These are phyloP conservation scores for Colletotrichum noveboracense DNA, from an alignment of 2,329 filamentous ascomycete genomes.

Conservation along the genomic window DNA sequence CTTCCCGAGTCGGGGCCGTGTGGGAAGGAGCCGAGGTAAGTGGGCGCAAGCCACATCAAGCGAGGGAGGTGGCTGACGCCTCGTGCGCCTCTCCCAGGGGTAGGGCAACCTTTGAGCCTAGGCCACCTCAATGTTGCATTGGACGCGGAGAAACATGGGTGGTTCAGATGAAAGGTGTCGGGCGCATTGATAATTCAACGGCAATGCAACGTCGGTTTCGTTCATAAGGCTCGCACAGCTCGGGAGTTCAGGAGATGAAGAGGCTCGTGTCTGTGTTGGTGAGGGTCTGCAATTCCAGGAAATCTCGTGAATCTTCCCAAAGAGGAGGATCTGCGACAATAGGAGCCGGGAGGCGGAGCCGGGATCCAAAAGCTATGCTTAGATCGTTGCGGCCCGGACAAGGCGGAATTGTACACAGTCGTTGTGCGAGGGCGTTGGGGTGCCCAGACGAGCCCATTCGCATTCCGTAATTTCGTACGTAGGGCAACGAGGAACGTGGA, in stretches of 20 bases:
- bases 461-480: slow-evolving; percentile 6
- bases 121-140: neutral
- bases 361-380: slow-evolving; percentile 4
- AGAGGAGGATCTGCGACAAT: slow-evolving; percentile 15
- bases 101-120: neutral
- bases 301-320: slow-evolving; percentile 1
- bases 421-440: neutral
- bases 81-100: neutral
- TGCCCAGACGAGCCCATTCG: neutral
- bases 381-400: neutral
- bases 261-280: neutral
- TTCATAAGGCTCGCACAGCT: neutral
- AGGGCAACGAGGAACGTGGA: slow-evolving; percentile 8
- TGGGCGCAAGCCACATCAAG: neutral
- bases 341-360: slow-evolving; percentile 11
- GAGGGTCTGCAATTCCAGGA: slow-evolving; percentile 6
- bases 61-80: neutral
- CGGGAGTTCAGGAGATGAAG: slow-evolving; percentile 6
- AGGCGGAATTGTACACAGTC: neutral
- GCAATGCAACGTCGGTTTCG: slow-evolving; percentile 6
- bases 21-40: neutral
- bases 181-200: neutral
- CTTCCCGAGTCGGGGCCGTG: neutral
- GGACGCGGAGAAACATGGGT: neutral
- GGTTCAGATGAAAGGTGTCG: neutral